phyloP scores from a whole-genome alignment of 441 rosid species.

The Corymbia citriodora region DNA sequence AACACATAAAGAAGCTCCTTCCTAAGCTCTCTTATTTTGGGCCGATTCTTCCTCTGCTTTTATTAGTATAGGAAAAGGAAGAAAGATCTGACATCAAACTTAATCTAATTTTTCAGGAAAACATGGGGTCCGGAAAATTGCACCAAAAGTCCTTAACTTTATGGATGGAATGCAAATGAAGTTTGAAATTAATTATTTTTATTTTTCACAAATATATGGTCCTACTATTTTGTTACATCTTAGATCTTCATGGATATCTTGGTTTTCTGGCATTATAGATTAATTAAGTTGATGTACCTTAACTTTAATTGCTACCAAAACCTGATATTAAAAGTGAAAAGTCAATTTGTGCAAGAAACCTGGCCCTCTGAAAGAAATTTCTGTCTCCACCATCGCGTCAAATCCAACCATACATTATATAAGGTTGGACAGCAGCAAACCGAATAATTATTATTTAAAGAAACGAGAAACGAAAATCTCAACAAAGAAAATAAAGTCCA shows the following conservation, averaged over 20 bases:
- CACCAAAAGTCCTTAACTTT: no score
- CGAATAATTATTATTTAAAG: neutral
- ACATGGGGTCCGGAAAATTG: neutral
- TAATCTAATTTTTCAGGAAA: neutral
- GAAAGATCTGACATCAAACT: neutral
- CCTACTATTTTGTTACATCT: neutral
- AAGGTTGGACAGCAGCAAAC: neutral
- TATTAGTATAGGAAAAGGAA: neutral
- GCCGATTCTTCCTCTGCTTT: neutral
- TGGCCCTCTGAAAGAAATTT: neutral
- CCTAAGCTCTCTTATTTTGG: neutral
- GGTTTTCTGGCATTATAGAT: no score
- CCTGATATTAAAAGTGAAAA: neutral
- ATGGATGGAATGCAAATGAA: neutral
- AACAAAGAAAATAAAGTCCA: no score
- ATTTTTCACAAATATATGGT: neutral
- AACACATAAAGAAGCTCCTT: neutral
- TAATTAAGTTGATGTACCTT: no score
- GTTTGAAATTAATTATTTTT: no score
- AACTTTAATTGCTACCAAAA: neutral
- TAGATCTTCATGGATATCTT: neutral
- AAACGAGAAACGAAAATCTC: no score
- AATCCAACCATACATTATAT: neutral
- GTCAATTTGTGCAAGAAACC: neutral
- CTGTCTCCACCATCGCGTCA: neutral